Conservation (phyloP, 2,329 filamentous ascomycete genomes). For the Cordyceps militaris region DNA sequence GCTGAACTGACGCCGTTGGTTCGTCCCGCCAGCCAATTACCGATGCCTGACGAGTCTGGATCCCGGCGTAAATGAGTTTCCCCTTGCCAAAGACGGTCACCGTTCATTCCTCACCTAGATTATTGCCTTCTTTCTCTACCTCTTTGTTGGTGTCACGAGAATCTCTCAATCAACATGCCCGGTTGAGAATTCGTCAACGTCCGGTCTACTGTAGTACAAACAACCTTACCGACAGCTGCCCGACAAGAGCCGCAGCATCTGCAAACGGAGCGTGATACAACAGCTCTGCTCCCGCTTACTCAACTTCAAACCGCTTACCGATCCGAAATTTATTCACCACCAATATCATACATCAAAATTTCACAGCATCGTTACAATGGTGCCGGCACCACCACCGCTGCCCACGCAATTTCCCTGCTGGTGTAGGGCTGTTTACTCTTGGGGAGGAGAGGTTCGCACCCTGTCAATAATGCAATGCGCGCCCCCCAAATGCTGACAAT, state of each 20-base stretch:
- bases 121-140: neutral
- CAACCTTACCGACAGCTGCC: neutral
- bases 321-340: neutral
- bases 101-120: conserved; percentile 7
- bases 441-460: conserved; percentile 69
- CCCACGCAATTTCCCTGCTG: conserved; percentile 82
- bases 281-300: conserved; percentile 1
- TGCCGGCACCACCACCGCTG: conserved; percentile 50
- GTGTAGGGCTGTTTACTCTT: conserved; percentile 87
- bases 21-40: conserved; percentile 5
- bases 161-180: conserved; percentile 9
- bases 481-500: conserved; percentile 5
- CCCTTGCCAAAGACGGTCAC: neutral
- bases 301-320: neutral
- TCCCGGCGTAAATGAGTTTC: conserved; percentile 2
- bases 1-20: conserved; percentile 6
- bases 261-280: neutral
- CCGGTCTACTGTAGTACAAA: neutral
- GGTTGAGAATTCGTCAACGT: conserved; percentile 4
- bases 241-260: neutral
- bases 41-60: neutral
- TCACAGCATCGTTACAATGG: conserved; percentile 34
- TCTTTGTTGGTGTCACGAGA: neutral
- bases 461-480: no score
- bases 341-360: neutral